Evolutionary conservation across 768 basidiomycete genomes (phyloP), one percentile per base, ranked within the genome.

Genomic region (Russula emetica): DNA sequence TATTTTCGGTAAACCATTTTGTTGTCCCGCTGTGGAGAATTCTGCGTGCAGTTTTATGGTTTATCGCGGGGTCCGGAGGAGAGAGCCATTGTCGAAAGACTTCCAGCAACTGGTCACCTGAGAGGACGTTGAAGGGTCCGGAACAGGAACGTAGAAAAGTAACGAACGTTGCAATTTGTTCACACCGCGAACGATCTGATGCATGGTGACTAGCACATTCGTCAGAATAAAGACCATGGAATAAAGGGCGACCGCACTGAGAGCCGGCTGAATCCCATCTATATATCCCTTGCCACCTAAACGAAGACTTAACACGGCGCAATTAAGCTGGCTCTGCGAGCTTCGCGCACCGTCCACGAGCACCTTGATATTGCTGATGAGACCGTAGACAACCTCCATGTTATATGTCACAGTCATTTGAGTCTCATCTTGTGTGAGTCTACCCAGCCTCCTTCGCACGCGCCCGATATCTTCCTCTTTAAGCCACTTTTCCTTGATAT

Each of bases 81-180:
- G 61, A 62, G 22, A 62, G 55, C 61, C 61, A 62, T 51, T 26
- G 38, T 11, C n/a, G 38, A 51, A 57, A 50, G 38, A n/a, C 47
- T 34, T 30, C 44, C 1, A 57, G 38, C 20, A 28, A 22, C 54
- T 61, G 45, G 44, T 61, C 54, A 55, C 54, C 60, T 61, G 34
- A 10, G 1, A 49, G 44, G 4, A 36, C 2, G 28, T 47, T 54
- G 36, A 0, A 55, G 14, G 10, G 18, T 36, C 45, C 1, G 16
- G 26, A 2, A 20, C 1, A 5, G 24, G n/a, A 36, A 30, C 8
- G 22, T 28, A 16, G 14, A 36, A 38, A 30, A 49, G 8, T 2
- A 45, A 61, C 60, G 7, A 55, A 61, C 60, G 54, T 36, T 55
- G 20, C 1, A 20, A 14, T 38, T 49, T 49, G 13, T n/a, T 40